Conservation (phyloP, 345 rosid species). For the Stellera chamaejasme region DNA sequence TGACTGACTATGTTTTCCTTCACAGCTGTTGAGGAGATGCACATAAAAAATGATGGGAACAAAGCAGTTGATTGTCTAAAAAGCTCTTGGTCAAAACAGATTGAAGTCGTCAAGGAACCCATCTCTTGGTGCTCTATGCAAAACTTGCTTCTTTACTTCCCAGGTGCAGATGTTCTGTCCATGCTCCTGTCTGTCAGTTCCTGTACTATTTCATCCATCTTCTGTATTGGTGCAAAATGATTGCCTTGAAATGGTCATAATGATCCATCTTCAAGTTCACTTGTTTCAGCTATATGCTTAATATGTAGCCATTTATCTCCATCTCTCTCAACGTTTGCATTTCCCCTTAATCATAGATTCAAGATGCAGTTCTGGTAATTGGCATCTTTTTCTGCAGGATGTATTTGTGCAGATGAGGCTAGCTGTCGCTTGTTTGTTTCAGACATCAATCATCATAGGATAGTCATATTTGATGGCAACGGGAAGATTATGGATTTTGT, state of each 20-base stretch:
- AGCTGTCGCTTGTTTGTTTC: constrained; percentile 65
- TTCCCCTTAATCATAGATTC: neutral
- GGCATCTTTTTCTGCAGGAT: constrained; percentile 33
- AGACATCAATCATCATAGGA: constrained; percentile 93
- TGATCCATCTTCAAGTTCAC: no score
- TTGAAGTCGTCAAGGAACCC: constrained; percentile 45
- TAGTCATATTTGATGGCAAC: constrained; percentile 40
- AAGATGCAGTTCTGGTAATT: constrained; percentile 9
- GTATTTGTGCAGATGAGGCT: constrained; percentile 69
- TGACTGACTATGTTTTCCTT: constrained; percentile 12
- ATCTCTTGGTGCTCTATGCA: constrained; percentile 33
- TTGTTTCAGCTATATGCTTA: no score
- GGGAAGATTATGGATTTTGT: constrained; percentile 83
- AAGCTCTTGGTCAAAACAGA: constrained; percentile 50
- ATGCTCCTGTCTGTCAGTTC: constrained; percentile 4
- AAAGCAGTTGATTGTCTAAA: constrained; percentile 21
- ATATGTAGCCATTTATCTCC: no score
- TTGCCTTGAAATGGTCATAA: neutral
- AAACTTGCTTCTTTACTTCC: constrained; percentile 58
- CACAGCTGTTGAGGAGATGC: constrained; percentile 49
- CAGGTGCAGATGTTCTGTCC: constrained; percentile 36
- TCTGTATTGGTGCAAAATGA: neutral
- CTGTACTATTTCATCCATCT: neutral
- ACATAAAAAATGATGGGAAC: constrained; percentile 26
- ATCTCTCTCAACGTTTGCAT: neutral